A percentile compares a stretch with the other conserved stretches of the same genome.
Evolutionary conservation across 208 protist species (phyloP).

Genomic region (Leishmania arabica): DNA sequence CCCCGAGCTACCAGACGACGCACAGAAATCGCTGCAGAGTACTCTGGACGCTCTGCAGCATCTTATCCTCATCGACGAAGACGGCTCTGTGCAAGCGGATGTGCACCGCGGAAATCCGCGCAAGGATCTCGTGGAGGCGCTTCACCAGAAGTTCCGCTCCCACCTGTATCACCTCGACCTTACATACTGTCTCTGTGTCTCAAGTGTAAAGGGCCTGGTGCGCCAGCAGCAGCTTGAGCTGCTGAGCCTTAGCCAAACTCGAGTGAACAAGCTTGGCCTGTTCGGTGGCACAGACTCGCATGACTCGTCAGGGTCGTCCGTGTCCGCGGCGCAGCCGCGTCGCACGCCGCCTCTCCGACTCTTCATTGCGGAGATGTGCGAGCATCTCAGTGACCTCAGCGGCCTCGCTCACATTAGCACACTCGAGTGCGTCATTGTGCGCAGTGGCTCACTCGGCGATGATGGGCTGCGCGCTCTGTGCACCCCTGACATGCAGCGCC

Average conservation of each 20-base stretch:
- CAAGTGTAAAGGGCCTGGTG: slow-evolving; percentile 32
- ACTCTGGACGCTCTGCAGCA: slow-evolving; percentile 11
- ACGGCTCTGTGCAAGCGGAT: neutral
- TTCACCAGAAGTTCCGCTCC: slow-evolving; percentile 32
- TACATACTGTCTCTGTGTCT: slow-evolving; percentile 49
- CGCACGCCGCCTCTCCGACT: slow-evolving; percentile 41
- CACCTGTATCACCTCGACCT: slow-evolving; percentile 69
- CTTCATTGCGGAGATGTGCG: slow-evolving; percentile 58
- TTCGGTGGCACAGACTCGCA: slow-evolving; percentile 2
- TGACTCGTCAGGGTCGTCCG: neutral
- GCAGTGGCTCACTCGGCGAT: slow-evolving; percentile 51
- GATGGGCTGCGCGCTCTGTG: slow-evolving; percentile 28
- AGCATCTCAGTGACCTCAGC: slow-evolving; percentile 40
- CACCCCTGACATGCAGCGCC: slow-evolving; percentile 21
- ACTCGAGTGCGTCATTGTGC: slow-evolving; percentile 57
- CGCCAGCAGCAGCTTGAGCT: slow-evolving; percentile 45
- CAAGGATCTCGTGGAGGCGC: slow-evolving; percentile 6
- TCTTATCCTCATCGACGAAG: neutral
- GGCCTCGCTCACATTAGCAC: slow-evolving; percentile 37
- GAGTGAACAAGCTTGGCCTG: slow-evolving; percentile 36
- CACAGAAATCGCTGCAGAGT: slow-evolving; percentile 7
- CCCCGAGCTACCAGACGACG: neutral
- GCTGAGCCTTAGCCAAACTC: slow-evolving; percentile 58
- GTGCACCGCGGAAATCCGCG: neutral
- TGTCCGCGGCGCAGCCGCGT: neutral